These are phyloP conservation scores for Fusarium kyushuense DNA, from an alignment of 2,329 filamentous ascomycete genomes.

Conservation along the genomic window DNA sequence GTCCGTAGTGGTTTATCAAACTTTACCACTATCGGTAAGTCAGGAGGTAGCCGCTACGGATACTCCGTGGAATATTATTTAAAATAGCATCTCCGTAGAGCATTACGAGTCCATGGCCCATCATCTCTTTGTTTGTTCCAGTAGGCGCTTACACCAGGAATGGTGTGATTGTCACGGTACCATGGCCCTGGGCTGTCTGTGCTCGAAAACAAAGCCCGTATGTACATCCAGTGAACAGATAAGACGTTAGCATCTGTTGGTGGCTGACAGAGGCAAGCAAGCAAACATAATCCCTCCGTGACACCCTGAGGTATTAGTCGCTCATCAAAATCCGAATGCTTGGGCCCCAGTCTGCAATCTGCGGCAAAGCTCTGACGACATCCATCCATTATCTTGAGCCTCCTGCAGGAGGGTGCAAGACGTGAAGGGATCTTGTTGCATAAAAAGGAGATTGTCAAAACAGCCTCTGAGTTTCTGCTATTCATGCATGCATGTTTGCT, in stretches of 20 bases:
- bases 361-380: slow-evolving; percentile 31
- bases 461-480: slow-evolving; percentile 18
- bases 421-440: slow-evolving; percentile 22
- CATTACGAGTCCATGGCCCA: not conserved
- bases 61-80: slow-evolving; percentile 8
- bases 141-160: slow-evolving; percentile 10
- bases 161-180: slow-evolving; percentile 26
- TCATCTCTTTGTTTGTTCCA: slow-evolving; percentile 10
- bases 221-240: not conserved
- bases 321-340: slow-evolving; percentile 28
- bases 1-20: not conserved
- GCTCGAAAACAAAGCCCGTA: not conserved
- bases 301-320: not conserved
- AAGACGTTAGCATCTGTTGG: slow-evolving; percentile 5
- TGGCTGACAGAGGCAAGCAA: slow-evolving; percentile 13
- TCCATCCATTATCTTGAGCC: slow-evolving; percentile 16
- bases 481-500: slow-evolving; percentile 16
- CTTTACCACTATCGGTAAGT: not conserved
- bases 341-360: slow-evolving; percentile 18
- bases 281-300: slow-evolving; percentile 17
- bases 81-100: not conserved
- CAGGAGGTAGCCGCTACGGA: slow-evolving; percentile 21
- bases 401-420: slow-evolving; percentile 7
- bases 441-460: slow-evolving; percentile 14
- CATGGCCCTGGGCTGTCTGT: slow-evolving; percentile 24